Conservation (phyloP, 2,329 filamentous ascomycete species). For the Zopfia rhizophila region DNA sequence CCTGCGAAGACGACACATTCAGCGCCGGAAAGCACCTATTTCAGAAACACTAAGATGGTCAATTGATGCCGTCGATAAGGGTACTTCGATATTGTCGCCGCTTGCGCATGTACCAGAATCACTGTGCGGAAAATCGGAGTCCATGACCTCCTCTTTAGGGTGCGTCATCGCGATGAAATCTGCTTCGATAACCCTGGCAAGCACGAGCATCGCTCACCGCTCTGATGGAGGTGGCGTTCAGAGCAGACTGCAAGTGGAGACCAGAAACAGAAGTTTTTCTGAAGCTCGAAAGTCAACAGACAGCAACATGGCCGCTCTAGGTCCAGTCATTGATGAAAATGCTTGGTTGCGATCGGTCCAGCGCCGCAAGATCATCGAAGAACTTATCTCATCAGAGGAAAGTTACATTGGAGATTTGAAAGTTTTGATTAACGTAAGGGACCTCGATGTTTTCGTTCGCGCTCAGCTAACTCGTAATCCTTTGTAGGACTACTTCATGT, state of each 20-base stretch:
- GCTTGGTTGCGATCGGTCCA: slow-evolving; percentile 78
- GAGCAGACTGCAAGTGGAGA: slow-evolving; percentile 68
- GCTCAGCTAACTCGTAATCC: slow-evolving; percentile 4
- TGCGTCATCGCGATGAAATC: slow-evolving; percentile 86
- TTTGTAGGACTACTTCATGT: slow-evolving; percentile 57
- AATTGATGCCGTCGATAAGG: slow-evolving; percentile 38
- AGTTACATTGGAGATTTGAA: slow-evolving; percentile 88
- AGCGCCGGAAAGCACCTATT: slow-evolving; percentile 48
- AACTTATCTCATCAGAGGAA: slow-evolving; percentile 86
- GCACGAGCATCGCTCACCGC: slow-evolving; percentile 73
- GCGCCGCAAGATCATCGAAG: slow-evolving; percentile 82
- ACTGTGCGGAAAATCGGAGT: slow-evolving; percentile 57
- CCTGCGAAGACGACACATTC: slow-evolving; percentile 67
- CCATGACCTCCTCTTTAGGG: slow-evolving; percentile 78
- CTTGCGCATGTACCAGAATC: slow-evolving; percentile 22
- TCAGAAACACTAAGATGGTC: slow-evolving; percentile 48
- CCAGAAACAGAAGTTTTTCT: slow-evolving; percentile 69
- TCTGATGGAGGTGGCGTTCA: slow-evolving; percentile 66
- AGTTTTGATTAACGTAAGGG: slow-evolving; percentile 83
- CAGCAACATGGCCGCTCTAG: slow-evolving; percentile 58
- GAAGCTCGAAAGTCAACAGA: slow-evolving; percentile 71
- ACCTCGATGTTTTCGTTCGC: background rate
- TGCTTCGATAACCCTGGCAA: slow-evolving; percentile 80
- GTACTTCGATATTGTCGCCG: slow-evolving; percentile 21
- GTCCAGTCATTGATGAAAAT: slow-evolving; percentile 69